Evolutionary conservation across 2,329 filamentous ascomycete genomes (phyloP).

Genomic region (Colletotrichum zoysiae): DNA sequence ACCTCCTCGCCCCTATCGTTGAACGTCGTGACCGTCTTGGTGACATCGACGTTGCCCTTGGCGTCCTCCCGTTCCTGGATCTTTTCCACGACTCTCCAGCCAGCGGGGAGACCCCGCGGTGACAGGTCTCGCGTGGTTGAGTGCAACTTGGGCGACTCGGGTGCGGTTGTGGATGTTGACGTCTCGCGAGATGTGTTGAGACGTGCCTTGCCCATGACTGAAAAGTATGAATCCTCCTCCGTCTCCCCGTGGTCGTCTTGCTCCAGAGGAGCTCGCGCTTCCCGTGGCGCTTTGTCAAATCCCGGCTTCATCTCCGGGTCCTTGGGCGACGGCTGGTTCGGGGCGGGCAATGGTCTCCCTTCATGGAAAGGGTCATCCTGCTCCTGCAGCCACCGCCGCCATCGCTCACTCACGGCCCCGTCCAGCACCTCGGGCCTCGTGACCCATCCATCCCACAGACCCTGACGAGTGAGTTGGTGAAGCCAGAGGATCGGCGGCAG

Average conservation of each 20-base stretch:
- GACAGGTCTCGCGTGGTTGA: conserved; percentile 32
- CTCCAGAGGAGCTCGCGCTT: not conserved
- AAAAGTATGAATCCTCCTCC: conserved; percentile 37
- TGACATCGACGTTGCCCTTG: conserved; percentile 38
- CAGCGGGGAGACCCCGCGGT: conserved; percentile 26
- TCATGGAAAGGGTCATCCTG: conserved; percentile 40
- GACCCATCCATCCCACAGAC: conserved; percentile 43
- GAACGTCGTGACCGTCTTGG: conserved; percentile 39
- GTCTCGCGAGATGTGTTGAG: conserved; percentile 28
- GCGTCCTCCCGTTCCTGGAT: conserved; percentile 36
- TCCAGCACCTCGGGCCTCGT: conserved; percentile 37
- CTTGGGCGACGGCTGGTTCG: not conserved
- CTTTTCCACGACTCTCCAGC: conserved; percentile 39
- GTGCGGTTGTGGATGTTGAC: not conserved
- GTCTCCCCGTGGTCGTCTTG: conserved; percentile 28
- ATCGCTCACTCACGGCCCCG: conserved; percentile 37
- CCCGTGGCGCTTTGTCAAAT: not conserved
- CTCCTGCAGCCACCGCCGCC: conserved; percentile 39
- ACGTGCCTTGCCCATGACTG: conserved; percentile 32
- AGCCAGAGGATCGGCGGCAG: conserved; percentile 60
- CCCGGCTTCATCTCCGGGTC: not conserved
- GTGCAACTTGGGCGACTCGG: not conserved
- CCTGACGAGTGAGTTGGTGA: conserved; percentile 42
- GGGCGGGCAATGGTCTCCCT: not conserved
- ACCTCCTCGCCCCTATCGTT: conserved; percentile 42